Evolutionary conservation across 2,329 filamentous ascomycete genomes (phyloP).

Genomic region (Ceratocystis harringtonii): DNA sequence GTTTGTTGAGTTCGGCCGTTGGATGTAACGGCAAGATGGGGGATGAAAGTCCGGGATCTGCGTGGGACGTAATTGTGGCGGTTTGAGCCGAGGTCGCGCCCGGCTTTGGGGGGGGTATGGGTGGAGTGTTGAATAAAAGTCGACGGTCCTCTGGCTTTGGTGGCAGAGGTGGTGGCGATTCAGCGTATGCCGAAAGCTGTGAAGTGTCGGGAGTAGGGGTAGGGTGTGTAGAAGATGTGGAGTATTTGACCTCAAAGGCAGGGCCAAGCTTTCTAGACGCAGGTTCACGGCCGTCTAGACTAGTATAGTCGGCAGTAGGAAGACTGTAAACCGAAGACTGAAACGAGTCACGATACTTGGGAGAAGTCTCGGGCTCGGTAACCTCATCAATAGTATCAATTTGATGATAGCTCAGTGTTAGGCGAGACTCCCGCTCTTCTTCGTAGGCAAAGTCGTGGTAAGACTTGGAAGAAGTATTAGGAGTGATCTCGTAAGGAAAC

Average conservation of each 20-base stretch:
- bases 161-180: conserved; percentile 25
- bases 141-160: conserved; percentile 19
- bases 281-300: conserved; percentile 3
- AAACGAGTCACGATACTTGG: conserved; percentile 17
- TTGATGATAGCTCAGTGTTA: conserved; percentile 13
- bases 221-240: conserved; percentile 4
- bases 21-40: conserved; percentile 22
- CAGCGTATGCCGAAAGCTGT: conserved; percentile 13
- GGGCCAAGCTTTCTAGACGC: conserved; percentile 18
- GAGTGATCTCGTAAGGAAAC: conserved; percentile 8
- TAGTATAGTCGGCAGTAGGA: not conserved
- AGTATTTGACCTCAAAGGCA: conserved; percentile 14
- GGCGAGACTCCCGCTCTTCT: conserved; percentile 14
- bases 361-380: conserved; percentile 15
- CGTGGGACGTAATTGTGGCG: conserved; percentile 18
- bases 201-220: not conserved
- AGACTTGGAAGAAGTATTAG: conserved; percentile 8
- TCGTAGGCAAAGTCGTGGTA: conserved; percentile 9
- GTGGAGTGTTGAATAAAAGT: conserved; percentile 18
- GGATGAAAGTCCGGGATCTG: conserved; percentile 20
- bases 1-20: conserved; percentile 36
- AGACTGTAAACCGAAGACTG: conserved; percentile 17
- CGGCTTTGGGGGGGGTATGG: conserved; percentile 3
- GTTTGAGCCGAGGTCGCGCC: conserved; percentile 8
- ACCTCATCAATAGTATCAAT: conserved; percentile 17